Evolutionary conservation across 192 early-diverging fungal species (phyloP).

Genomic region (Mortierella antarctica): DNA sequence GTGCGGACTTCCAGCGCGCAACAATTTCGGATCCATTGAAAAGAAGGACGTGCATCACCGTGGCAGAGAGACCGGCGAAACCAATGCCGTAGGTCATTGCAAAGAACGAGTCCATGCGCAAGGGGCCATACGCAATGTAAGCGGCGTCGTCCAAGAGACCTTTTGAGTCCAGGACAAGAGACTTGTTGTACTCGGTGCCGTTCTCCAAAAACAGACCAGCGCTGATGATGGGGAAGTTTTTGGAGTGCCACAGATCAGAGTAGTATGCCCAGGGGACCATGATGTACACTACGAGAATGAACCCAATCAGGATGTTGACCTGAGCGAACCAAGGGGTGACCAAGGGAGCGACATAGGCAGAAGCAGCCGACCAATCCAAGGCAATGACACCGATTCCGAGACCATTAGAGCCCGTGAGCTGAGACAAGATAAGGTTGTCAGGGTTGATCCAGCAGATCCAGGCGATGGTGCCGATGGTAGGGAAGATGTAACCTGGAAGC

Average conservation of each 20-base stretch:
- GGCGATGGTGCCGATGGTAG: constrained; percentile 54
- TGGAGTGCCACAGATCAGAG: constrained; percentile 55
- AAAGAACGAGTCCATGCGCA: constrained; percentile 59
- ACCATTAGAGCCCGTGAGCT: constrained; percentile 57
- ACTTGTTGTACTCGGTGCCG: constrained; percentile 51
- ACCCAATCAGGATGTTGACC: constrained; percentile 58
- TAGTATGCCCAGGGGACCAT: constrained; percentile 59
- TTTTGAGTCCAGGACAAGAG: constrained; percentile 27
- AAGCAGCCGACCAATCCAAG: constrained; percentile 69
- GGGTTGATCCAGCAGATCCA: constrained; percentile 61
- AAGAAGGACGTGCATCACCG: constrained; percentile 66
- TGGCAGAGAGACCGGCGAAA: constrained; percentile 63
- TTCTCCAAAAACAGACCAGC: constrained; percentile 25
- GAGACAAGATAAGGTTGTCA: constrained; percentile 46
- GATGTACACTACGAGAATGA: constrained; percentile 60
- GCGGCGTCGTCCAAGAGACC: constrained; percentile 32
- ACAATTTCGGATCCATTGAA: constrained; percentile 75
- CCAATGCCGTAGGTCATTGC: constrained; percentile 59
- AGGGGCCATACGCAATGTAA: constrained; percentile 54
- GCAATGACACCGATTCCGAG: constrained; percentile 62
- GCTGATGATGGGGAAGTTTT: constrained; percentile 50
- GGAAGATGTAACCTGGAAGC: constrained; percentile 63
- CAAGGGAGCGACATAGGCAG: constrained; percentile 42
- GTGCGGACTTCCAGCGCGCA: constrained; percentile 52
- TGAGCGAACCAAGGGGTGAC: constrained; percentile 57